Evolutionary conservation across 2,329 filamentous ascomycete genomes (phyloP).

Genomic region (Pezicula radicicola): DNA sequence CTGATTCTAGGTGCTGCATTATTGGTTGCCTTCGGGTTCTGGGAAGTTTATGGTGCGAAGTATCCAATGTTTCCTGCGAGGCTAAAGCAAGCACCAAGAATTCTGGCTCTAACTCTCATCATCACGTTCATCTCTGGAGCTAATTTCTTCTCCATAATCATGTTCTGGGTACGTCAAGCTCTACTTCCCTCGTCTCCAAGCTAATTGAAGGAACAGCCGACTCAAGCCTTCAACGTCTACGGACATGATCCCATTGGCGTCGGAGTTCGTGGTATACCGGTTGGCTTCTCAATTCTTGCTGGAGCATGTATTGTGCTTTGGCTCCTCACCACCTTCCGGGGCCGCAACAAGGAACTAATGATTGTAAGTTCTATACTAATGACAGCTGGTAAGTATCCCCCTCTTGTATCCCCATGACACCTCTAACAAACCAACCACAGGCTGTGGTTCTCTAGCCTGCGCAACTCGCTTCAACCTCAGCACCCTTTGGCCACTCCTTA

Average conservation of each 20-base stretch:
- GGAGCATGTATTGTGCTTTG: slow-evolving; percentile 58
- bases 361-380: slow-evolving; percentile 58
- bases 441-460: slow-evolving; percentile 47
- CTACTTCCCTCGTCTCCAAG: slow-evolving; percentile 28
- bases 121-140: slow-evolving; percentile 58
- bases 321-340: slow-evolving; percentile 53
- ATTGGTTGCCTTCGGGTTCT: slow-evolving; percentile 47
- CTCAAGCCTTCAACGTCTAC: slow-evolving; percentile 62
- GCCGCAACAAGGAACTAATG: slow-evolving; percentile 58
- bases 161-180: slow-evolving; percentile 47
- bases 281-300: slow-evolving; percentile 60
- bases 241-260: slow-evolving; percentile 61
- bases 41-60: slow-evolving; percentile 47
- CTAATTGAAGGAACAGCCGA: slow-evolving; percentile 22
- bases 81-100: slow-evolving; percentile 51
- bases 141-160: slow-evolving; percentile 41
- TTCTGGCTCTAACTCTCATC: slow-evolving; percentile 48
- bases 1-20: slow-evolving; percentile 46
- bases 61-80: slow-evolving; percentile 44
- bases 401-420: slow-evolving; percentile 12
- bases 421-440: slow-evolving; percentile 48
- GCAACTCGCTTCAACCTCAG: slow-evolving; percentile 49
- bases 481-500: slow-evolving; percentile 53
- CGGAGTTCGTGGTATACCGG: slow-evolving; percentile 62
- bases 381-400: slow-evolving; percentile 59